Conservation (phyloP, 768 basidiomycete species). For the Trametes maxima region DNA sequence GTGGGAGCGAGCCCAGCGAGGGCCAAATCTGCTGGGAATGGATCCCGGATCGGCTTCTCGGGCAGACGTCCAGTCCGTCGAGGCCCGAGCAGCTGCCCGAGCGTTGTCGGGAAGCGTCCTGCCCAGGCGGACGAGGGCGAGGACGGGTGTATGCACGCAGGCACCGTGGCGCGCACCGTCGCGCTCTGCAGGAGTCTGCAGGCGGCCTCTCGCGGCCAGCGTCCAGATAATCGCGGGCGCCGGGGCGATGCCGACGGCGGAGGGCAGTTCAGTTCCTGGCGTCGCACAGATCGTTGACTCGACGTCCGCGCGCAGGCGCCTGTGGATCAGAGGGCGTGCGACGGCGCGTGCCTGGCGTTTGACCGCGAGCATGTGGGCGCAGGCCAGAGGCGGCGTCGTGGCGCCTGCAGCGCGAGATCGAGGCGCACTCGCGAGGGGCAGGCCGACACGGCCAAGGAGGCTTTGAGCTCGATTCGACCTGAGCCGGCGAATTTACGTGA, state of each 20-base stretch:
- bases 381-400: slow-evolving; percentile 17
- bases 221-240: not conserved
- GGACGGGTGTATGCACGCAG: too few species aligned
- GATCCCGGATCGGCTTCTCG: slow-evolving; percentile 7
- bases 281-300: slow-evolving; percentile 3
- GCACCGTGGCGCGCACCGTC: too few species aligned
- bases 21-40: slow-evolving; percentile 2
- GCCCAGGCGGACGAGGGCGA: too few species aligned
- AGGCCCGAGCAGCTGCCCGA: not conserved
- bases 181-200: too few species aligned
- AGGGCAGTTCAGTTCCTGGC: slow-evolving; percentile 8
- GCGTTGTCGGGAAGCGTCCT: not conserved
- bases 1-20: not conserved
- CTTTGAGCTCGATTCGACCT: not conserved
- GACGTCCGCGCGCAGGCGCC: not conserved
- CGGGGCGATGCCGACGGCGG: slow-evolving; percentile 7
- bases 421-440: slow-evolving; percentile 3
- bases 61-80: not conserved
- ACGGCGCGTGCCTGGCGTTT: slow-evolving; percentile 19
- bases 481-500: slow-evolving; percentile 12
- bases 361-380: slow-evolving; percentile 21
- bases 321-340: slow-evolving; percentile 11
- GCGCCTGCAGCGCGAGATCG: slow-evolving; percentile 9
- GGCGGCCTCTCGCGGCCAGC: too few species aligned
- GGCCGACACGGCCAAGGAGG: not conserved